Conservation (phyloP, 768 basidiomycete genomes). For the Tephrocybe rancida region DNA sequence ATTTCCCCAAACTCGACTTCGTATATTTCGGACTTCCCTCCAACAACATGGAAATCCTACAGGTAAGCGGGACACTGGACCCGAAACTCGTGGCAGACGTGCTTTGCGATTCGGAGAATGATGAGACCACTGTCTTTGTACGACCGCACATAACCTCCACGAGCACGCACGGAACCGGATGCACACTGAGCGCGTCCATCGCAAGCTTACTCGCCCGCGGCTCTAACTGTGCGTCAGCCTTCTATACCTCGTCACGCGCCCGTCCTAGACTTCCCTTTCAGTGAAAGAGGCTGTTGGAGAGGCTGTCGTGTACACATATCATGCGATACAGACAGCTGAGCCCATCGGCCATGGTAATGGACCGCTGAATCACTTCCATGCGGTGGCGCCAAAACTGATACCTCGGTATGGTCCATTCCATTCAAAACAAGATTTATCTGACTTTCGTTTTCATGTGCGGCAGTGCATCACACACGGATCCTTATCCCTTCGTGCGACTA, state of each 20-base stretch:
- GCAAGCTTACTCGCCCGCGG: constrained; percentile 66
- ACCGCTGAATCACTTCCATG: constrained; percentile 86
- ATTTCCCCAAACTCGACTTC: constrained; percentile 35
- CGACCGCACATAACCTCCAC: constrained; percentile 64
- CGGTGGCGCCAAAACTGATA: constrained; percentile 47
- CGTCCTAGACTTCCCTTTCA: constrained; percentile 21
- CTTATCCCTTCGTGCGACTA: constrained; percentile 67
- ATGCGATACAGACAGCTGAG: constrained; percentile 70
- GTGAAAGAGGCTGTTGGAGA: constrained; percentile 58
- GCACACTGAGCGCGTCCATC: constrained; percentile 86
- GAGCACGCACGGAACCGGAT: constrained; percentile 92
- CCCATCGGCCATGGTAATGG: constrained; percentile 77
- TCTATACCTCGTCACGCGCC: neutral
- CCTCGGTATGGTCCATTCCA: constrained; percentile 38
- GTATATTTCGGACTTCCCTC: constrained; percentile 46
- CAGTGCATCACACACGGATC: constrained; percentile 61
- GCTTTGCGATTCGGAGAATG: constrained; percentile 40
- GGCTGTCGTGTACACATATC: constrained; percentile 75
- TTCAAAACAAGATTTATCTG: neutral
- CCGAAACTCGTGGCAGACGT: constrained; percentile 63
- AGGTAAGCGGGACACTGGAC: constrained; percentile 22
- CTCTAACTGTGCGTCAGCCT: constrained; percentile 33
- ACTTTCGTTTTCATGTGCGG: neutral
- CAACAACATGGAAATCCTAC: constrained; percentile 69
- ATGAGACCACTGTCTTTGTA: constrained; percentile 50